Base-by-base conservation (phyloP, 2,329 filamentous ascomycete species). In the Aureobasidium sp. region DNA sequence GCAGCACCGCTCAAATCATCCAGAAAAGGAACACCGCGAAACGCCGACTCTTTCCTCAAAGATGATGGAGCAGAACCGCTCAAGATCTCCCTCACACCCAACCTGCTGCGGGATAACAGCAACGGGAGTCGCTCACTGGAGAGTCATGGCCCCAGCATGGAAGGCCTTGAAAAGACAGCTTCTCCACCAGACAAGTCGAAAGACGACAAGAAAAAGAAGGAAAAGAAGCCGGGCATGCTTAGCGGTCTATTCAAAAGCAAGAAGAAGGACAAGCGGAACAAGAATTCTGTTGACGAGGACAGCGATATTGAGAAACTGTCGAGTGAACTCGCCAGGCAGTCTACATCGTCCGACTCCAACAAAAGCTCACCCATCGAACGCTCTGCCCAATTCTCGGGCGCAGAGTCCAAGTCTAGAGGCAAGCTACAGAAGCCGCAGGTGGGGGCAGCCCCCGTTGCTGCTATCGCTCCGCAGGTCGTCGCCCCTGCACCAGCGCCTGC, bases 1-100 rank as follows among this genome's bases (percentile, higher is more conserved):
- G 72, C 72, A 55, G 72, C 72, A 53, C 72, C 72, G 30, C 69
- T 74, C 71, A 84, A 87, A 71, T 91, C 90, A 41, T 91, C 90
- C 39, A 85, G 88, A 65, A 95, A 96, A 68, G 91, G 91, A 45
- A 93, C 89, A 27, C 83, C 96, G 47, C 85, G 93, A 65, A 95
- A 95, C 71, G 93, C 91, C 5, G 93, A 97, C 75, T 96, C 93
- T 1, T 97, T 97, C 79, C 97, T 97, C 80, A 96, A 91, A 74
- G 94, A 97, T 70, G 93, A 99, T 70, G 91, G 85, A 34, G 88
- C 91, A 41, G 94, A 97, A 74, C 97, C 94, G 3, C 91, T 95
- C 75, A 97, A 97, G 78, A 97, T 99, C 67, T 96, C 92, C 0
- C 83, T 99, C 48, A 99, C 94, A 3, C 94, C 94, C 1, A 96